Evolutionary conservation across 495 filamentous ascomycete genomes (phyloP).

Genomic region (Jackrogersella multiformis): DNA sequence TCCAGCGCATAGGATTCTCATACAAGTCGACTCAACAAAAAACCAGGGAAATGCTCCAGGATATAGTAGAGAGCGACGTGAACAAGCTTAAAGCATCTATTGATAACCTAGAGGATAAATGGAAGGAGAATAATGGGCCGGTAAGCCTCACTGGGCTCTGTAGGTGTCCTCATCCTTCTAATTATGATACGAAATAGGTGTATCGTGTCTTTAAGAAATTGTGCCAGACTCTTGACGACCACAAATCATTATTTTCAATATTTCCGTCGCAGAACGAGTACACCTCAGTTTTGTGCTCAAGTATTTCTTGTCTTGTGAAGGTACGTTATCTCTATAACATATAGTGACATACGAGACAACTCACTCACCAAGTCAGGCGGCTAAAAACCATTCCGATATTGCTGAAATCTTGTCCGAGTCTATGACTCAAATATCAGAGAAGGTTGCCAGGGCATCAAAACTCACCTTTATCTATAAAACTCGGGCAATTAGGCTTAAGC

Average conservation of each 20-base stretch:
- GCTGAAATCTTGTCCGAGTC: conserved; percentile 9
- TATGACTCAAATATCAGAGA: conserved; percentile 1
- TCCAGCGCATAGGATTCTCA: conserved; percentile 11
- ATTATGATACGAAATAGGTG: not conserved
- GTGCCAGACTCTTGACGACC: conserved; percentile 16
- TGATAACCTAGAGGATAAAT: conserved; percentile 2
- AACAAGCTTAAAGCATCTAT: not conserved
- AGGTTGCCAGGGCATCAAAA: conserved; percentile 12
- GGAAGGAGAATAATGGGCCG: conserved; percentile 13
- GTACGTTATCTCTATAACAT: not conserved
- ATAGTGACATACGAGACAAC: not conserved
- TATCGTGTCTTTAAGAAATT: conserved; percentile 1
- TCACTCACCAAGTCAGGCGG: not conserved
- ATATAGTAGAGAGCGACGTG: conserved; percentile 4
- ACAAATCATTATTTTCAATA: conserved; percentile 10
- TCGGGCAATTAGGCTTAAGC: conserved; percentile 5
- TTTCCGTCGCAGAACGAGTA: conserved; percentile 18
- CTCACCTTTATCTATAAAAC: conserved; percentile 12
- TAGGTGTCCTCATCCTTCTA: not conserved
- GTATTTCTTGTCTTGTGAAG: conserved; percentile 18
- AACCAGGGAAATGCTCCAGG: not conserved
- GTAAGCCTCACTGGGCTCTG: not conserved
- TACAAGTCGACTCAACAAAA: conserved; percentile 2
- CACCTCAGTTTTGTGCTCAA: conserved; percentile 9
- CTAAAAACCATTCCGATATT: conserved; percentile 15